Base-by-base conservation (phyloP, 2,329 filamentous ascomycete genomes). In the Diaporthe helianthi region DNA sequence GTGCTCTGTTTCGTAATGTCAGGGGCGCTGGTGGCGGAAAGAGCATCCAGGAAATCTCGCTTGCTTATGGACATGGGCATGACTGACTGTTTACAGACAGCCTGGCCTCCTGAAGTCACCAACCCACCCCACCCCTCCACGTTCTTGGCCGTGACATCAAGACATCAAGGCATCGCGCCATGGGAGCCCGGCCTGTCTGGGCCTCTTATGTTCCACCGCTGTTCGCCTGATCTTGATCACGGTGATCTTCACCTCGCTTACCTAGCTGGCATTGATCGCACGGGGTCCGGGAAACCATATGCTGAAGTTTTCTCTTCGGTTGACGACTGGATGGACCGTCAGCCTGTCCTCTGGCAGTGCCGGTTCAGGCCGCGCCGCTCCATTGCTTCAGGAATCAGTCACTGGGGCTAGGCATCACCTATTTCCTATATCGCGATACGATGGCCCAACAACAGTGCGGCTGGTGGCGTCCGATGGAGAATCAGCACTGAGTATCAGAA, bases 391-490 rank as follows among this genome's bases (percentile, higher is more conserved):
- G 19, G 61, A 19, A 12, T 36, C 52, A 44, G 17, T 58, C 52
- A 51, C 38, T 22, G 26, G 65, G 41, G 54, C 65, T 51, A 49
- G 33, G 53, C 65, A 58, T 26, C 65, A 47, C 22, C 65, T n/a
- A 55, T 58, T 49, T 58, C 22, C 65, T n/a, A 55, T 58, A 38
- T 58, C n/a, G 12, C 29, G 38, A 41, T 41, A 58, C 41, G 65
- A 66, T 47, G 51, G 47, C 36, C 49, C 64, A 36, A 17, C 26
- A n/a, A 33, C 22, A 47, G 65, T 58, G 52, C 44, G 31, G 8
- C 22, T 51, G 29, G 29, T 58, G 65, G 52, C 54, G 46, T 58
- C 52, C n/a, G 41, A 49, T 36, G 41, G 65, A 51, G 51, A 36
- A 36, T 12, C 52, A 41, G 22, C 31, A 26, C 41, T 38, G 38